Evolutionary conservation across 352 stramenopile species (phyloP), one percentile per base, ranked within the genome.

Genomic region (Plasmopara muralis): DNA sequence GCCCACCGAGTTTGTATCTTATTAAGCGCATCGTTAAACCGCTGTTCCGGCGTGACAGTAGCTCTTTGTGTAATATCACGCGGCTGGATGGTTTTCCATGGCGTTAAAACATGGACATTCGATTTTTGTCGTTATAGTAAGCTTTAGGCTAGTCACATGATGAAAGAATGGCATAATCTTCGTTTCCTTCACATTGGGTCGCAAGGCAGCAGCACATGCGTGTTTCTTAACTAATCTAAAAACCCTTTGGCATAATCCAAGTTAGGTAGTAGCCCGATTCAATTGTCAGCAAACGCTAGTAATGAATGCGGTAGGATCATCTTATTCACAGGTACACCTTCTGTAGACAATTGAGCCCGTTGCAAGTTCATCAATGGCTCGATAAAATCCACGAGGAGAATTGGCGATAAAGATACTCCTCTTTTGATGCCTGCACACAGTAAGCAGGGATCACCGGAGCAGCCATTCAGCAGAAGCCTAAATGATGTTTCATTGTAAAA

Each of bases 341-440:
- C 25, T 28, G 4, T 18, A 0, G 35, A 31, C 4, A 48, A 5
- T 0, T 16, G 14, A 0, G 8, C n/a, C 1, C 48, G 43, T 50
- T 37, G 18, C 35, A 57, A 47, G 18, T 57, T 63, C 41, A 63
- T 8, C 43, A 63, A 49, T 10, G 55, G 55, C 12, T 63, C 43
- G 2, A 63, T 15, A 30, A 63, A 63, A 5, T 57, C 25, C 1
- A 53, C 48, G 16, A 62, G 57, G 1, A 62, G 47, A 30, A 18
- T 47, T 1, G 55, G 48, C 13, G 55, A 57, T 9, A 62, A 50
- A 13, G 43, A 42, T 28, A 57, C 47, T 14, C 55, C 55, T 50
- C 57, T 35, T 10, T n/a, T n/a, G n/a, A n/a, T n/a, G n/a, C n/a
- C n/a, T n/a, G n/a, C n/a, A n/a, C n/a, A n/a, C 55, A 64, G 39